These are phyloP conservation scores for Candida mattraensis DNA, from an alignment of 805 yeast species.

Conservation along the genomic window DNA sequence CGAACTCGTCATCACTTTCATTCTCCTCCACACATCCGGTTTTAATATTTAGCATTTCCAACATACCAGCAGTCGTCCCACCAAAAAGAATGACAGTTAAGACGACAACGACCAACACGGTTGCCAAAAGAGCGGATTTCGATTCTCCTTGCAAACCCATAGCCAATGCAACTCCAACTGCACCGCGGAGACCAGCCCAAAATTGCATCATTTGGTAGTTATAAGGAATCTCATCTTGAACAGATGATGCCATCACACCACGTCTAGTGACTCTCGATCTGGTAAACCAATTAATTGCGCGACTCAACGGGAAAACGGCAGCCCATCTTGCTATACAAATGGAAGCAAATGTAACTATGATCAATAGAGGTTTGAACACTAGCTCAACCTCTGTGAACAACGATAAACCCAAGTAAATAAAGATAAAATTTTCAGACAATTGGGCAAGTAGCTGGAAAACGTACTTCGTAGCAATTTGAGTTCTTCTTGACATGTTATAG, in stretches of 20 bases:
- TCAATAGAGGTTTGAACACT: conserved; percentile 89
- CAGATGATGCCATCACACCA: conserved; percentile 37
- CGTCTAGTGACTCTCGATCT: conserved; percentile 55
- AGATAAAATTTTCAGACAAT: conserved; percentile 93
- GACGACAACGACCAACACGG: conserved; percentile 95
- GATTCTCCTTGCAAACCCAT: conserved; percentile 96
- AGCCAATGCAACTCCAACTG: conserved; percentile 98
- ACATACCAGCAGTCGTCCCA: conserved; percentile 98
- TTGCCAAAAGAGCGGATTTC: conserved; percentile 84
- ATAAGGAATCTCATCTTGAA: conserved; percentile 88
- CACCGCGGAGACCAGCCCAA: conserved; percentile 99
- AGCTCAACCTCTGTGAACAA: conserved; percentile 94
- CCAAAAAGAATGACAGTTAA: conserved; percentile 95
- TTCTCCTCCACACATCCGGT: conserved; percentile 85
- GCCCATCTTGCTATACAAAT: conserved; percentile 96
- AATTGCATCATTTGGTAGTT: conserved; percentile 98
- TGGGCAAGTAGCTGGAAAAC: conserved; percentile 94
- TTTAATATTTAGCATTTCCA: conserved; percentile 88
- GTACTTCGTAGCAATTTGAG: conserved; percentile 94
- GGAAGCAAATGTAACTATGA: conserved; percentile 84
- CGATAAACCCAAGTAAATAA: conserved; percentile 91
- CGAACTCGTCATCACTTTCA: conserved; percentile 93
- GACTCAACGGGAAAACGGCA: conserved; percentile 92
- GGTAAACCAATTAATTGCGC: conserved; percentile 76
- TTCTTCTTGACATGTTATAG: conserved; percentile 94